A percentile compares a stretch with the other conserved stretches of the same genome.
phyloP scores from a whole-genome alignment of 176 grass and related monocot genomes.

The Eragrostis curvula region DNA sequence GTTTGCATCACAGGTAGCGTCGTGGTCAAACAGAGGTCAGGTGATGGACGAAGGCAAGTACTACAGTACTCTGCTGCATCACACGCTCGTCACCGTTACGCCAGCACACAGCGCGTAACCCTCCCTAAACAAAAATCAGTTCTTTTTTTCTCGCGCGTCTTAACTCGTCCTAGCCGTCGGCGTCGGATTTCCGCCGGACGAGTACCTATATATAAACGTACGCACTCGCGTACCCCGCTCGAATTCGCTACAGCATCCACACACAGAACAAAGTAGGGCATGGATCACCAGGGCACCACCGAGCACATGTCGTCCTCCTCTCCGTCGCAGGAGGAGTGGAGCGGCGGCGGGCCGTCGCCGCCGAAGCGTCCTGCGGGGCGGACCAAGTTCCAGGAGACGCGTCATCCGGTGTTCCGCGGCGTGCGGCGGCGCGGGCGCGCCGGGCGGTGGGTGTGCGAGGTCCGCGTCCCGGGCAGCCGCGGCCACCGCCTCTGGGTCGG shows the following conservation, averaged over 20 bases:
- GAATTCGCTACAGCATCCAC: too few species aligned
- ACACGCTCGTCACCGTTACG: background rate
- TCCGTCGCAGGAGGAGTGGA: background rate
- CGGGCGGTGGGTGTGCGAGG: slow-evolving; percentile 78
- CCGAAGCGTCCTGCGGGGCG: slow-evolving; percentile 66
- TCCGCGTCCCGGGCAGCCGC: slow-evolving; percentile 57
- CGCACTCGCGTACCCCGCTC: background rate
- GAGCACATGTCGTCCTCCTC: background rate
- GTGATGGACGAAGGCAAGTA: background rate
- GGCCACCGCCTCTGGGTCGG: slow-evolving; percentile 76
- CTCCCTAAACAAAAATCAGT: background rate
- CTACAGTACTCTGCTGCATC: background rate
- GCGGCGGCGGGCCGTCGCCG: background rate
- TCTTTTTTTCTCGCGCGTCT: background rate
- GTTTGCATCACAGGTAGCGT: too few species aligned
- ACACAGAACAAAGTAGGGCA: background rate
- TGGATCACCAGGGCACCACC: background rate
- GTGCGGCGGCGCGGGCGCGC: slow-evolving; percentile 58
- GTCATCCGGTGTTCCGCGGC: slow-evolving; percentile 83
- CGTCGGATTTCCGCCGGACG: background rate
- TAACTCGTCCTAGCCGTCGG: background rate
- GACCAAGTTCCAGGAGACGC: slow-evolving; percentile 90
- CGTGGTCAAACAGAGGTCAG: background rate
- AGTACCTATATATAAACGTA: background rate
- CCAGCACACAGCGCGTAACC: background rate